Evolutionary conservation across 768 basidiomycete genomes (phyloP).

Genomic region (Crepidotus variabilis): DNA sequence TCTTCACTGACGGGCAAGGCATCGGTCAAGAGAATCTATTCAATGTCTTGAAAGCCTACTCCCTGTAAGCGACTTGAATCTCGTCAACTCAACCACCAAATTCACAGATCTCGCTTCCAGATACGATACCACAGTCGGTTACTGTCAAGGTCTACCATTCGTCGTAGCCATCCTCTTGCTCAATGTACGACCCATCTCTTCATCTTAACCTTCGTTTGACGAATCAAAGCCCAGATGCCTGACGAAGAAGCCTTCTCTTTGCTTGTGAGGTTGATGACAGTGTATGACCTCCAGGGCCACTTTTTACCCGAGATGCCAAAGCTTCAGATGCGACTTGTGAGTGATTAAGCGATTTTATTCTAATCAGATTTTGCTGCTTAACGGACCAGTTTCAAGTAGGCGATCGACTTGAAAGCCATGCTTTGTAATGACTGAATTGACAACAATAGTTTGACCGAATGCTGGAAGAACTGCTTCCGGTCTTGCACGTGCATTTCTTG

Average conservation of each 20-base stretch:
- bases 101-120: conserved; percentile 29
- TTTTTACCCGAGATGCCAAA: conserved; percentile 99
- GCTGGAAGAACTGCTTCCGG: conserved; percentile 88
- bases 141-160: conserved; percentile 96
- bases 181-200: conserved; percentile 54
- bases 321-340: conserved; percentile 83
- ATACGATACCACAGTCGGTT: conserved; percentile 91
- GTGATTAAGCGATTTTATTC: conserved; percentile 16
- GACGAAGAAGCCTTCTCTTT: conserved; percentile 99
- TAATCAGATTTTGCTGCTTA: background rate
- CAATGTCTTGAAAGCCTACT: conserved; percentile 97
- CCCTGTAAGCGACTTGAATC: conserved; percentile 51
- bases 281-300: conserved; percentile 93
- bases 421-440: background rate
- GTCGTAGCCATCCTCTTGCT: conserved; percentile 90
- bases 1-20: conserved; percentile 92
- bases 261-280: conserved; percentile 91
- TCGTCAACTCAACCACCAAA: background rate
- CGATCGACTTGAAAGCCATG: background rate
- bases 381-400: conserved; percentile 21
- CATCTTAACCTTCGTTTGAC: background rate
- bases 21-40: conserved; percentile 97
- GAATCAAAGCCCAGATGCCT: conserved; percentile 71
- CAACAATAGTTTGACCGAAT: conserved; percentile 81
- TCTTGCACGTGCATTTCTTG: conserved; percentile 89